Evolutionary conservation across 1,284 basidiomycete genomes (phyloP), one percentile per base, ranked within the genome.

Genomic region (Termitomyces sp.): DNA sequence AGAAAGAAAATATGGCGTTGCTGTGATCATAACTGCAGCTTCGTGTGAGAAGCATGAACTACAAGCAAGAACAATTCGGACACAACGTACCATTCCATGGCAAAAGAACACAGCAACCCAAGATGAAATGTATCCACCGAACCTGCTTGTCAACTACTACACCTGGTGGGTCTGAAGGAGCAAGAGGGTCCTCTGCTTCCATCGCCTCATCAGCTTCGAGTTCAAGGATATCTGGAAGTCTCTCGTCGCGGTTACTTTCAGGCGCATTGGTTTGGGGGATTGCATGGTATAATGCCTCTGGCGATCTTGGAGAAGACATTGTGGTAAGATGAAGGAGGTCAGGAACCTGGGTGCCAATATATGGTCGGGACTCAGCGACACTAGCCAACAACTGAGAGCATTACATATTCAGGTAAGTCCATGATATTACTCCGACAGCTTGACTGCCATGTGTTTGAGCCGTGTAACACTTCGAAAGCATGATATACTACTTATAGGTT

Each of bases 11-110:
- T 83, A 91, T 0, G 88, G 81, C 31, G 79, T 85, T 0, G 84
- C 88, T 8, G 86, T 91, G 30, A 91, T 89, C 63, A 90, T 72
- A 1, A 80, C 88, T 91, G 53, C 14, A 52, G 43, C 55, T 33
- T 41, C 52, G 34, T 52, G 35, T 56, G 16, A 53, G 47, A 52
- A 39, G n/a, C 18, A 47, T 38, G 11, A 46, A 41, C 24, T 16
- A 35, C 21, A n/a, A 14, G 24, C 14, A 50, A 18, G 5, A 49
- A 44, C 9, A 49, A 46, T 37, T 31, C 28, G 8, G 10, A 24
- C 16, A n/a, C 38, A 26, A 67, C 77, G 60, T 60, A 88, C 88
- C 86, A 65, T 91, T 90, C 88, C 88, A 91, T 49, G 88, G 85
- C 9, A 91, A 68, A 8, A 91, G 74, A 2, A 84, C 77, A 13